Conservation (phyloP, 768 basidiomycete species). For the Agaricus blazei region DNA sequence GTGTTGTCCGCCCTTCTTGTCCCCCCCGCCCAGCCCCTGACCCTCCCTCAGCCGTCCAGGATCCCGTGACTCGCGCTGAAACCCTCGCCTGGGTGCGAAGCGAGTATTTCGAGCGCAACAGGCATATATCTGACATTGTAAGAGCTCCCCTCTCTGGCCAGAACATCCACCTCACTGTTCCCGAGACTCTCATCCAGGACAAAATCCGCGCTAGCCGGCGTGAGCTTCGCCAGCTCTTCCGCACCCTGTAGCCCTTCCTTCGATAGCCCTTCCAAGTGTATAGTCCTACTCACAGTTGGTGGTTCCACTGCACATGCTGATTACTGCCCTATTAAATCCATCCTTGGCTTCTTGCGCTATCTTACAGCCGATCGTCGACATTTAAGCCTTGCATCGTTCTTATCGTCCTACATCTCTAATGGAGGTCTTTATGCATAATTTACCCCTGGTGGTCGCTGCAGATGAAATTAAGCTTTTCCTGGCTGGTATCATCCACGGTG, state of each 20-base stretch:
- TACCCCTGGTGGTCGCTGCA: constrained; percentile 25
- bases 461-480: constrained; percentile 30
- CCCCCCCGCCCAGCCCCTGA: constrained; percentile 3
- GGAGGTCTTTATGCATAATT: constrained; percentile 36
- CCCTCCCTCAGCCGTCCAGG: constrained; percentile 49
- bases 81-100: constrained; percentile 68
- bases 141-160: constrained; percentile 12
- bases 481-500: constrained; percentile 40
- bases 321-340: neutral
- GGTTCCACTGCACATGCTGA: neutral
- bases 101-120: constrained; percentile 60
- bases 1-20: constrained; percentile 29
- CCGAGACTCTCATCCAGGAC: constrained; percentile 55
- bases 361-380: neutral
- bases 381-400: constrained; percentile 3
- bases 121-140: constrained; percentile 53
- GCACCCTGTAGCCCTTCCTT: constrained; percentile 10
- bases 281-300: neutral
- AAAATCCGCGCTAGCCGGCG: constrained; percentile 50
- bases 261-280: no score
- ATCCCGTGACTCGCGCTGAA: constrained; percentile 55
- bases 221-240: constrained; percentile 59
- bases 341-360: neutral
- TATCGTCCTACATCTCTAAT: constrained; percentile 18
- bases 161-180: neutral